Evolutionary conservation across 2,329 filamentous ascomycete genomes (phyloP), one percentile per base, ranked within the genome.

Genomic region (Hypoxylon sp.): DNA sequence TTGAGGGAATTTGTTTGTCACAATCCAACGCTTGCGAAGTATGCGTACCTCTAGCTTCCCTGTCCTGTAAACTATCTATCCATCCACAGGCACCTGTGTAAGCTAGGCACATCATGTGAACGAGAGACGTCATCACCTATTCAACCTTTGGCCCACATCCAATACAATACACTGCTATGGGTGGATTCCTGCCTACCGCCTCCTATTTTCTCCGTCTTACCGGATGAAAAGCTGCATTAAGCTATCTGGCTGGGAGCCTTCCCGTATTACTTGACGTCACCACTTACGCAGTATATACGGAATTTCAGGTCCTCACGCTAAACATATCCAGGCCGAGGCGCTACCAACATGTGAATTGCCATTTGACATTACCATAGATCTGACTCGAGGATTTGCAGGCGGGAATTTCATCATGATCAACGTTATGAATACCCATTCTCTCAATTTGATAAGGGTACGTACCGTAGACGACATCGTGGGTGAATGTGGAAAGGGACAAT

Each of bases 91-190:
- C 53, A 46, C 39, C 53, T 44, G 31, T 42, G 47, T 29, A 9
- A 46, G 19, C 48, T 53, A 54, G 46, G 57, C 9, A 51, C 54
- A 70, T 68, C 70, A 69, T 72, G 68, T 59, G 68, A 47, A 59
- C 35, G 58, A 67, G 50, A 26, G 44, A 72, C 71, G 71, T 72
- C 71, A 72, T 67, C 53, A 61, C 35, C 33, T 48, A 48, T 63
- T 57, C 55, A 58, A 50, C 50, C 66, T 67, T 69, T 71, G 50
- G 69, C 51, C 51, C 50, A 60, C 54, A 13, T 37, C 35, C 31
- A 37, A 42, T 48, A 39, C 17, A 37, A 42, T 39, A 62, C 48
- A 29, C 58, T 44, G 48, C 33, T 35, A 63, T 39, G 26, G 22
- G 37, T 46, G 48, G 58, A n/a, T 48, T 58, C 58, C 39, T 62